A percentile compares a stretch with the other conserved stretches of the same genome.
Conservation (phyloP, 2,329 filamentous ascomycete genomes). For the Aspergillus transmontanensis region DNA sequence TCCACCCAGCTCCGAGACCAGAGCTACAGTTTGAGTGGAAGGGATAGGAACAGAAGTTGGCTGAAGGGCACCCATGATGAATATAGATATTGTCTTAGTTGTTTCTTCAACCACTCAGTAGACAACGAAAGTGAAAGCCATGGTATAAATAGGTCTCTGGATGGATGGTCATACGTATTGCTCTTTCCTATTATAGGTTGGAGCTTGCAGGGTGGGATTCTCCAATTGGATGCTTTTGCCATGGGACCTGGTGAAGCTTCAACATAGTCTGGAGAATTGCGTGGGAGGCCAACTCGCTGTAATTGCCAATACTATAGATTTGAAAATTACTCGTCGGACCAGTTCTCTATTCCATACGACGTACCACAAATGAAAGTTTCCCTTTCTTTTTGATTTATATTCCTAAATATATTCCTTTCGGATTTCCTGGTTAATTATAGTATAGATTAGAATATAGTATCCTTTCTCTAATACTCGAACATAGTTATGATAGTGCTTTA, state of each 20-base stretch:
- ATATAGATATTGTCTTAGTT: neutral
- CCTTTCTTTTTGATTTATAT: too few relatives aligned
- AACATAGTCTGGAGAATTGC: neutral
- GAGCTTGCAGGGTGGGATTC: neutral
- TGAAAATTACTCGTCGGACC: neutral
- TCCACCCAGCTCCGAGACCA: constrained; percentile 45
- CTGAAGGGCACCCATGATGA: constrained; percentile 11
- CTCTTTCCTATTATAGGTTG: neutral
- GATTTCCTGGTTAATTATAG: too few relatives aligned
- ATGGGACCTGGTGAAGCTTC: neutral
- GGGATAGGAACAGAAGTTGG: constrained; percentile 6
- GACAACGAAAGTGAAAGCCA: neutral
- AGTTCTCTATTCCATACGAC: too few relatives aligned
- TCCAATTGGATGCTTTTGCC: neutral
- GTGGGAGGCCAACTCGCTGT: neutral
- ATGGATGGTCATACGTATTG: neutral
- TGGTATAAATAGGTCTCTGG: neutral
- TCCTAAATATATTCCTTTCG: too few relatives aligned
- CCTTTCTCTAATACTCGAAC: too few relatives aligned
- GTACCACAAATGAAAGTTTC: too few relatives aligned
- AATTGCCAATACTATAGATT: neutral
- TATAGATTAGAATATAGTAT: too few relatives aligned
- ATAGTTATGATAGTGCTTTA: too few relatives aligned
- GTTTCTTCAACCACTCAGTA: neutral
- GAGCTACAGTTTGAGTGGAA: constrained; percentile 41